phyloP scores from a whole-genome alignment of 2,329 filamentous ascomycete genomes.

The Phyllosticta paracitricarpa region DNA sequence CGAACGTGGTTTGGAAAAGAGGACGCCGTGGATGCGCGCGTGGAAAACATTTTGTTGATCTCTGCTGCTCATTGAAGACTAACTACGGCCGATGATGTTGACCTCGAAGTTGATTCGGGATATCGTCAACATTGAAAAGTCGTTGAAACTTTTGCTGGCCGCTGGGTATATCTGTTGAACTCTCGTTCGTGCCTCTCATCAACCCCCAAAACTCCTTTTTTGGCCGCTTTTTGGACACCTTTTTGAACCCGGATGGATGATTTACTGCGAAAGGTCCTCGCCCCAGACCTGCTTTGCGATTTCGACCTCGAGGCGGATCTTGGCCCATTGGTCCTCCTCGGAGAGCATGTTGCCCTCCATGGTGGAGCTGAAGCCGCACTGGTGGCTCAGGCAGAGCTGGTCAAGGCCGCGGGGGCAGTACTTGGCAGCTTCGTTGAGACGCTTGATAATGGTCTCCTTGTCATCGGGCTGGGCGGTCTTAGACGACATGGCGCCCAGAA shows the following conservation, averaged over 20 bases:
- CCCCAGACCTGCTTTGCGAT: slow-evolving; percentile 51
- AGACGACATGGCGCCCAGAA: slow-evolving; percentile 45
- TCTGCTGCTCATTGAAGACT: background rate
- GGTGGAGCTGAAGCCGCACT: slow-evolving; percentile 49
- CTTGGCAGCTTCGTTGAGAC: slow-evolving; percentile 27
- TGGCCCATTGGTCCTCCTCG: slow-evolving; percentile 50
- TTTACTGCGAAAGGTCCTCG: slow-evolving; percentile 29
- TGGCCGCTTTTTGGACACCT: background rate
- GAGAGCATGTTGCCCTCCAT: slow-evolving; percentile 47
- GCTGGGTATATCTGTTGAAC: background rate
- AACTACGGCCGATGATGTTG: background rate
- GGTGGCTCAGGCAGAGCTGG: slow-evolving; percentile 47
- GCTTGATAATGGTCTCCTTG: slow-evolving; percentile 30
- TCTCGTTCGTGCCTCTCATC: background rate
- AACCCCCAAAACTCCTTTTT: background rate
- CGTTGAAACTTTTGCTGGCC: slow-evolving; percentile 9
- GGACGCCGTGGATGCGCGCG: background rate
- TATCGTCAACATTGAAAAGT: slow-evolving; percentile 5
- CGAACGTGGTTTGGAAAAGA: background rate
- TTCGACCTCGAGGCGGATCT: slow-evolving; percentile 44
- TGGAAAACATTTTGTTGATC: background rate
- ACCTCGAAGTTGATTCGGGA: slow-evolving; percentile 10
- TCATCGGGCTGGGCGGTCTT: slow-evolving; percentile 50
- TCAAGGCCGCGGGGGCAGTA: slow-evolving; percentile 44
- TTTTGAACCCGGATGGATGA: background rate